Percentiles rank a stretch among this genome's conserved stretches.
These are phyloP conservation scores for Haplosporangium sp. DNA, from an alignment of 371 early-diverging fungal genomes.

Conservation along the genomic window DNA sequence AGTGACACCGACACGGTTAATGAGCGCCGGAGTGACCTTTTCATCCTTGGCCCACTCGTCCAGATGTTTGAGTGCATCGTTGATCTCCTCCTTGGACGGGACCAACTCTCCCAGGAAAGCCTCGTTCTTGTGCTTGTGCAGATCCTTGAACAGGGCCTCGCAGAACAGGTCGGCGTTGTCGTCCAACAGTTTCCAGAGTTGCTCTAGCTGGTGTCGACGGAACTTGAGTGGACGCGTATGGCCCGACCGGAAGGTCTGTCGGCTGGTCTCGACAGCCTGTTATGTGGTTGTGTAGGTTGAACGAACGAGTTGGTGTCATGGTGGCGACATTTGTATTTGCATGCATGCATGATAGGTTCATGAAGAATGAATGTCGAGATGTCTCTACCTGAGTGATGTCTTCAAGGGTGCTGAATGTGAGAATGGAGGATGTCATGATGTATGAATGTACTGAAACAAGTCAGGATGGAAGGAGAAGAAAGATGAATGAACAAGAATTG, in stretches of 20 bases:
- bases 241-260: slow-evolving; percentile 62
- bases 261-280: slow-evolving; percentile 57
- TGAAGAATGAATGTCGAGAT: too few species aligned
- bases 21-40: slow-evolving; percentile 54
- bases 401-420: too few species aligned
- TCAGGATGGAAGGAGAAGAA: too few species aligned
- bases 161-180: slow-evolving; percentile 72
- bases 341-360: too few species aligned
- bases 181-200: slow-evolving; percentile 68
- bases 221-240: slow-evolving; percentile 61
- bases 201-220: slow-evolving; percentile 78
- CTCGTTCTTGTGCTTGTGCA: slow-evolving; percentile 70
- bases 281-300: neutral
- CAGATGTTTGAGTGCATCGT: slow-evolving; percentile 66
- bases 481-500: too few species aligned
- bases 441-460: too few species aligned
- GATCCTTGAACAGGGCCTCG: slow-evolving; percentile 74
- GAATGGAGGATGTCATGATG: too few species aligned
- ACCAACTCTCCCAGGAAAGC: slow-evolving; percentile 73
- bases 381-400: too few species aligned
- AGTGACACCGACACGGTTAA: slow-evolving; percentile 57
- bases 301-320: too few species aligned
- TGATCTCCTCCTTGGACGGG: slow-evolving; percentile 65
- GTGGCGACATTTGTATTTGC: too few species aligned
- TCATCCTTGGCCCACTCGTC: slow-evolving; percentile 71